These are phyloP conservation scores for Diaporthe sp. DNA, from an alignment of 2,329 filamentous ascomycete genomes.

Conservation along the genomic window DNA sequence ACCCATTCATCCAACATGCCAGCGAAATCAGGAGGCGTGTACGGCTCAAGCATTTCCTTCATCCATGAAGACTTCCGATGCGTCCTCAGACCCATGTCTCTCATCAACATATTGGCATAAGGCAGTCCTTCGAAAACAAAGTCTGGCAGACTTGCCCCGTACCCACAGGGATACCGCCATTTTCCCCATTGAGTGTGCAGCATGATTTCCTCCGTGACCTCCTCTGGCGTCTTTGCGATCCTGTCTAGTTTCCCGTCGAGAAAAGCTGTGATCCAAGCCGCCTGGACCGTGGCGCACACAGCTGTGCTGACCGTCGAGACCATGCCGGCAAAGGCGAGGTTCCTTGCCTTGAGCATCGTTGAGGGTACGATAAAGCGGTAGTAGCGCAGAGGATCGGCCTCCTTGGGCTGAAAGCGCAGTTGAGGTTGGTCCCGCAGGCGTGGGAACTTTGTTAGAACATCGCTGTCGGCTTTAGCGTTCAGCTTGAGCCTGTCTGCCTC, in stretches of 20 bases:
- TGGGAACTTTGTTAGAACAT: constrained; percentile 24
- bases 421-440: constrained; percentile 32
- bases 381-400: constrained; percentile 25
- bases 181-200: constrained; percentile 67
- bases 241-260: constrained; percentile 62
- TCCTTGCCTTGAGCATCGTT: constrained; percentile 9
- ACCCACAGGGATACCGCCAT: constrained; percentile 65
- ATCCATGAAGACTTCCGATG: constrained; percentile 39
- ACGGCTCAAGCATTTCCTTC: constrained; percentile 38
- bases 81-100: constrained; percentile 39
- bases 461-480: constrained; percentile 24
- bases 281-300: constrained; percentile 52
- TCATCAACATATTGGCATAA: constrained; percentile 54
- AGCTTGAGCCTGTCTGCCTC: constrained; percentile 30
- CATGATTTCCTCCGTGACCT: constrained; percentile 57
- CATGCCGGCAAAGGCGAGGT: constrained; percentile 35
- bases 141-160: constrained; percentile 64
- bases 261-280: constrained; percentile 70
- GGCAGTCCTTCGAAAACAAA: constrained; percentile 72
- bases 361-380: constrained; percentile 39
- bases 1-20: constrained; percentile 47
- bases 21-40: constrained; percentile 42
- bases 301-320: constrained; percentile 48
- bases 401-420: constrained; percentile 22
- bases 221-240: constrained; percentile 44